phyloP scores from a whole-genome alignment of 768 basidiomycete genomes.

The Scleroderma citrinum region DNA sequence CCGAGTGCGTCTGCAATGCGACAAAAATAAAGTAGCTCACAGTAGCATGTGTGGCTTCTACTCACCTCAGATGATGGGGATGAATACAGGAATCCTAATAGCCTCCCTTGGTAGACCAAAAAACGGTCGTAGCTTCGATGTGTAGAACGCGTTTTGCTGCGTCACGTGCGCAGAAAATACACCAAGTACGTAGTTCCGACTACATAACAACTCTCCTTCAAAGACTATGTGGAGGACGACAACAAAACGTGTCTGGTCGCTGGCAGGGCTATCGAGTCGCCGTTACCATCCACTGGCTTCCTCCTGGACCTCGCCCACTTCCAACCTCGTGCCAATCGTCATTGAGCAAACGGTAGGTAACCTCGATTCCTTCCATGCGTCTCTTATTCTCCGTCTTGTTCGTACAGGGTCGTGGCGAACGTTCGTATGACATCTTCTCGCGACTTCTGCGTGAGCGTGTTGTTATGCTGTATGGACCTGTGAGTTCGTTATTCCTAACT shows the following conservation, averaged over 20 bases:
- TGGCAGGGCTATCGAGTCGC: slow-evolving; percentile 26
- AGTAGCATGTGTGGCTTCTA: too few relatives aligned
- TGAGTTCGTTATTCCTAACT: slow-evolving; percentile 32
- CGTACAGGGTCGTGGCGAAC: slow-evolving; percentile 71
- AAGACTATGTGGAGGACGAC: slow-evolving; percentile 22
- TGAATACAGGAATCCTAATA: too few relatives aligned
- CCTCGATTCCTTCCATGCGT: slow-evolving; percentile 4
- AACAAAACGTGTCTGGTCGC: slow-evolving; percentile 11
- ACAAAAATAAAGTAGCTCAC: too few relatives aligned
- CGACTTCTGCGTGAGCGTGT: slow-evolving; percentile 88
- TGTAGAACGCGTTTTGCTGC: too few relatives aligned
- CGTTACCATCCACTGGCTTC: slow-evolving; percentile 51
- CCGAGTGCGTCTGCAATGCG: neutral
- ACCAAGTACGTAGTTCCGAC: neutral
- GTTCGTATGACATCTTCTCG: slow-evolving; percentile 95
- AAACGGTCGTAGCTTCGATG: too few relatives aligned
- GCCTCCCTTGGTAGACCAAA: too few relatives aligned
- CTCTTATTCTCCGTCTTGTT: neutral
- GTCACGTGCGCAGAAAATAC: slow-evolving; percentile 23
- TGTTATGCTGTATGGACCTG: slow-evolving; percentile 92
- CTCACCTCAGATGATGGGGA: too few relatives aligned
- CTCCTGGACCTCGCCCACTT: slow-evolving; percentile 40
- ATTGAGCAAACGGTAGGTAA: slow-evolving; percentile 80
- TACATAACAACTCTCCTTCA: neutral
- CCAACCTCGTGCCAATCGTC: slow-evolving; percentile 82